Evolutionary conservation across 2,329 filamentous ascomycete genomes (phyloP), one percentile per base, ranked within the genome.

Genomic region (Thelonectria olida): DNA sequence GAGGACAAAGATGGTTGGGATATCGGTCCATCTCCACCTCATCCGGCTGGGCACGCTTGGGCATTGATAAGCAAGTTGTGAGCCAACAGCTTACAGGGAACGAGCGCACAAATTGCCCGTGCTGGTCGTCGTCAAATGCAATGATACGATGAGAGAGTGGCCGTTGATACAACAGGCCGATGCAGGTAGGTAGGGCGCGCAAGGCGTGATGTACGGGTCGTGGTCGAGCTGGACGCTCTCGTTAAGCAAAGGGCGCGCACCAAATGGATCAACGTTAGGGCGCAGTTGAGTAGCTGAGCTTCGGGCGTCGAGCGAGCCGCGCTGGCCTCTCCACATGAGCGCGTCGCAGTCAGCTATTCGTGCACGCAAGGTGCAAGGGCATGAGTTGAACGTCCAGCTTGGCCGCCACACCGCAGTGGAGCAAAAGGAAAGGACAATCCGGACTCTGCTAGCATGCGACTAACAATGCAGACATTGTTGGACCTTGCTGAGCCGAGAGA

Each of bases 401-500:
- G 25, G 27, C 36, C 23, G 48, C 27, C 45, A 52, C 38, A 27
- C 15, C 39, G 27, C 17, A 20, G 47, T 39, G 38, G 61, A 58
- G 44, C 49, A n/a, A 50, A 20, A 38, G n/a, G 19, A 19, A 22
- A 28, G 20, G 9, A 27, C 25, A 12, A 15, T 34, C 10, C 12
- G 31, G 44, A 10, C 34, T 20, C 31, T n/a, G 47, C 51, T 63
- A 59, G 62, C 17, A 23, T n/a, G 38, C 15, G 39, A 48, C 62
- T 64, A 64, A 57, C 39, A 5, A 44, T 36, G 62, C 52, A 60
- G 39, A 52, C 28, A 6, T 51, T 55, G 58, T 27, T 53, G 54
- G 54, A 48, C 58, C 58, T 55, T 63, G 60, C 53, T 53, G 36
- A 61, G 56, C 63, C 61, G 61, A 63, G 61, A 36, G 39, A 27